These are phyloP conservation scores for Talaromyces sp. DNA, from an alignment of 2,329 filamentous ascomycete species.

Conservation along the genomic window DNA sequence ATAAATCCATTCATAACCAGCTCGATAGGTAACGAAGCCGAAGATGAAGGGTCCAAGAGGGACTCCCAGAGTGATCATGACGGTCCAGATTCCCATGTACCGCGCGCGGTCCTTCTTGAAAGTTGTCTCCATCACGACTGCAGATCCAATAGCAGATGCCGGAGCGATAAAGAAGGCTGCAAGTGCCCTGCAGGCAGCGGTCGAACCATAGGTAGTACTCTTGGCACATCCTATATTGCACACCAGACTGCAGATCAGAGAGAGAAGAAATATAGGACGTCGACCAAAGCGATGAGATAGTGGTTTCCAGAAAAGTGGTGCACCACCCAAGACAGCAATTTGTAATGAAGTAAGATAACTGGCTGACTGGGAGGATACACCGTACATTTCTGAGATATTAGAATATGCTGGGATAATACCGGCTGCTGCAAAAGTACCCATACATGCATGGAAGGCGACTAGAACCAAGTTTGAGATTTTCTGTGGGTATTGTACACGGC, in stretches of 20 bases:
- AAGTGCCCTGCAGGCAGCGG: conserved; percentile 55
- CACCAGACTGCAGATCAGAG: conserved; percentile 51
- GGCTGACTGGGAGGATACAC: conserved; percentile 51
- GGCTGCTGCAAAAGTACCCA: conserved; percentile 60
- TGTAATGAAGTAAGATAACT: conserved; percentile 58
- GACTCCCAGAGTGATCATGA: conserved; percentile 54
- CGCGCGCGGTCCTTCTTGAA: conserved; percentile 58
- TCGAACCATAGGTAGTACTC: conserved; percentile 52
- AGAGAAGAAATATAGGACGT: conserved; percentile 58
- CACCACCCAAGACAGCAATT: conserved; percentile 56
- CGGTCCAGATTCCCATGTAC: conserved; percentile 62
- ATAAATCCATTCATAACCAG: conserved; percentile 62
- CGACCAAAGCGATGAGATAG: conserved; percentile 57
- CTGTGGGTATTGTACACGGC: conserved; percentile 32
- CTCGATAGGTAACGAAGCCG: conserved; percentile 53
- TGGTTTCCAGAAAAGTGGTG: conserved; percentile 58
- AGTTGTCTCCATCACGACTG: conserved; percentile 60
- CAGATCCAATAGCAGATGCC: conserved; percentile 58
- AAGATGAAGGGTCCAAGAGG: conserved; percentile 45
- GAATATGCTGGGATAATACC: conserved; percentile 60
- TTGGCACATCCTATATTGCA: conserved; percentile 61
- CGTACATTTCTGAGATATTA: conserved; percentile 56
- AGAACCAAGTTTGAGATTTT: conserved; percentile 58
- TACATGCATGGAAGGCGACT: conserved; percentile 62
- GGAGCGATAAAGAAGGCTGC: conserved; percentile 60